Evolutionary conservation across 192 early-diverging fungal genomes (phyloP).

Genomic region (Kappamyces sp.): DNA sequence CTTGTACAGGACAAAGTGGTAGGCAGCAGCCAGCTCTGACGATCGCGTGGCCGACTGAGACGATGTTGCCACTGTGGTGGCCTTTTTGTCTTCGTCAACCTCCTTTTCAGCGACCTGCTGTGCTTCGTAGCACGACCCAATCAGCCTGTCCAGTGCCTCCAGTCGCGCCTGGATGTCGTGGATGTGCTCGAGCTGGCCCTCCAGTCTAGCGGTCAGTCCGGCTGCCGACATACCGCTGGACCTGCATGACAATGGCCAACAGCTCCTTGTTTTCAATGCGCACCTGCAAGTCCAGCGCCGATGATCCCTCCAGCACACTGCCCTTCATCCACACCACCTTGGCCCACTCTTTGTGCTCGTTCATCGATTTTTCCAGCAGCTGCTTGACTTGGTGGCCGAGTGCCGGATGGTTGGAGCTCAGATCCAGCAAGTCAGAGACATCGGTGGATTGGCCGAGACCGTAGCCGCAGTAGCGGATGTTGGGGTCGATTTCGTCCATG

Average conservation of each 20-base stretch:
- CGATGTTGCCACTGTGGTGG: too few relatives aligned
- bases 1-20: too few relatives aligned
- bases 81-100: too few relatives aligned
- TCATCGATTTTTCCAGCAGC: constrained; percentile 4
- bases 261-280: not conserved
- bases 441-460: constrained; percentile 35
- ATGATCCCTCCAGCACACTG: not conserved
- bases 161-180: too few relatives aligned
- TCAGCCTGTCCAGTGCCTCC: too few relatives aligned
- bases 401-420: not conserved
- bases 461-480: constrained; percentile 75
- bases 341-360: not conserved
- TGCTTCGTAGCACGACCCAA: too few relatives aligned
- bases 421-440: constrained; percentile 15
- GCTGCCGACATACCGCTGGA: not conserved
- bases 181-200: too few relatives aligned
- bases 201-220: too few relatives aligned
- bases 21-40: too few relatives aligned
- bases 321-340: constrained; percentile 5
- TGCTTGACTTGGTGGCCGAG: not conserved
- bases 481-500: constrained; percentile 72
- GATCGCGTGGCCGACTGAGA: too few relatives aligned
- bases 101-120: too few relatives aligned
- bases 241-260: not conserved
- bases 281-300: not conserved